Conservation (phyloP, 768 basidiomycete species). For the Exidia glandulosa region DNA sequence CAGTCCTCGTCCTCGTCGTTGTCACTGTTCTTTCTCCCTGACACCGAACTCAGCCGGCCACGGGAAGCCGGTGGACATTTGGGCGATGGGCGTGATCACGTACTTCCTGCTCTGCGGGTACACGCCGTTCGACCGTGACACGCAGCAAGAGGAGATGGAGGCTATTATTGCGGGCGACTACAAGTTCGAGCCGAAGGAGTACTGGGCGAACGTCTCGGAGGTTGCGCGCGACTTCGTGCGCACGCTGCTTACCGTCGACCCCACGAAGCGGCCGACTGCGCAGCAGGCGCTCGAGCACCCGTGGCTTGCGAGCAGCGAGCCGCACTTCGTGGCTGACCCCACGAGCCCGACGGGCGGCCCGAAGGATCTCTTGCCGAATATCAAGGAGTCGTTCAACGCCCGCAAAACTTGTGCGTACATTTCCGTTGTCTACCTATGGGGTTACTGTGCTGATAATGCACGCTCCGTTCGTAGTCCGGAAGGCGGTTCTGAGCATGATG, state of each 20-base stretch:
- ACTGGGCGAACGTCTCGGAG: constrained; percentile 77
- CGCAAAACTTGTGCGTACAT: constrained; percentile 62
- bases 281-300: constrained; percentile 55
- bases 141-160: constrained; percentile 81
- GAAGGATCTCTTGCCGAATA: constrained; percentile 74
- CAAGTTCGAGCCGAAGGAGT: constrained; percentile 80
- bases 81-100: constrained; percentile 98
- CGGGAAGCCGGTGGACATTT: constrained; percentile 87
- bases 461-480: constrained; percentile 66
- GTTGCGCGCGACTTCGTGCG: constrained; percentile 77
- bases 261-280: constrained; percentile 58
- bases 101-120: constrained; percentile 91
- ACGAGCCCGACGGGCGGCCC: constrained; percentile 45
- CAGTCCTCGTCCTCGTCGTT: not conserved
- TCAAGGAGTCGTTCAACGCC: constrained; percentile 85
- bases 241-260: constrained; percentile 79
- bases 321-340: constrained; percentile 62
- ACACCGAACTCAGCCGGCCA: constrained; percentile 55
- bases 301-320: constrained; percentile 64
- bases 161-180: constrained; percentile 92
- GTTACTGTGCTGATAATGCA: not conserved
- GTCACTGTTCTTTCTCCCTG: not conserved
- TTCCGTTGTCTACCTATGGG: not conserved
- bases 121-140: constrained; percentile 94
- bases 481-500: constrained; percentile 77